phyloP scores from a whole-genome alignment of 1,284 basidiomycete species.

The Agroathelia rolfsii region DNA sequence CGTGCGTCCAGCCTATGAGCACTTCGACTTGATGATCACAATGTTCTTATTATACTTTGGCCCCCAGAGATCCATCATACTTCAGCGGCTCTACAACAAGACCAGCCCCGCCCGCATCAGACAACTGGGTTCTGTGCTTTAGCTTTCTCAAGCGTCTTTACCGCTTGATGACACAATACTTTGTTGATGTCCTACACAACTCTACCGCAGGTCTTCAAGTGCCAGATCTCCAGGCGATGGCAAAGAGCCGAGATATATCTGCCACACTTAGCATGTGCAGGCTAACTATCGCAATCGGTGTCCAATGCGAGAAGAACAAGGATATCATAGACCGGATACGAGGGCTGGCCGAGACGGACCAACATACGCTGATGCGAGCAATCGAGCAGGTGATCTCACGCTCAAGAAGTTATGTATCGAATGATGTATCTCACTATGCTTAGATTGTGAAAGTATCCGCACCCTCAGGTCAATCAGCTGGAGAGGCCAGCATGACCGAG shows the following conservation, averaged over 20 bases:
- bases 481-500: slow-evolving; percentile 67
- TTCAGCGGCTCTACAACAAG: slow-evolving; percentile 55
- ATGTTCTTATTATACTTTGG: slow-evolving; percentile 4
- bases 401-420: slow-evolving; percentile 1
- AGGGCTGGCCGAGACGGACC: slow-evolving; percentile 64
- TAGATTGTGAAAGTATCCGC: slow-evolving; percentile 58
- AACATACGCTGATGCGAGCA: slow-evolving; percentile 77
- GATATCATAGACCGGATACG: slow-evolving; percentile 82
- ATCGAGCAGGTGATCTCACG: slow-evolving; percentile 60
- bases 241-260: slow-evolving; percentile 58
- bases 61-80: slow-evolving; percentile 63
- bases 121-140: slow-evolving; percentile 88
- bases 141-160: slow-evolving; percentile 76
- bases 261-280: slow-evolving; percentile 72
- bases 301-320: slow-evolving; percentile 80
- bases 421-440: too few relatives aligned
- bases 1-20: slow-evolving; percentile 37
- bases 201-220: slow-evolving; percentile 65
- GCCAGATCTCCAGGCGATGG: slow-evolving; percentile 74
- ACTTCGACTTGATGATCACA: slow-evolving; percentile 3
- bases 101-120: slow-evolving; percentile 51
- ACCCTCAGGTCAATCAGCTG: slow-evolving; percentile 29
- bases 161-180: slow-evolving; percentile 81
- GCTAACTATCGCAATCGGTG: slow-evolving; percentile 86
- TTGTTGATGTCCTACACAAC: slow-evolving; percentile 69